Evolutionary conservation across 2,329 filamentous ascomycete genomes (phyloP).

Genomic region (Venturia asperata): DNA sequence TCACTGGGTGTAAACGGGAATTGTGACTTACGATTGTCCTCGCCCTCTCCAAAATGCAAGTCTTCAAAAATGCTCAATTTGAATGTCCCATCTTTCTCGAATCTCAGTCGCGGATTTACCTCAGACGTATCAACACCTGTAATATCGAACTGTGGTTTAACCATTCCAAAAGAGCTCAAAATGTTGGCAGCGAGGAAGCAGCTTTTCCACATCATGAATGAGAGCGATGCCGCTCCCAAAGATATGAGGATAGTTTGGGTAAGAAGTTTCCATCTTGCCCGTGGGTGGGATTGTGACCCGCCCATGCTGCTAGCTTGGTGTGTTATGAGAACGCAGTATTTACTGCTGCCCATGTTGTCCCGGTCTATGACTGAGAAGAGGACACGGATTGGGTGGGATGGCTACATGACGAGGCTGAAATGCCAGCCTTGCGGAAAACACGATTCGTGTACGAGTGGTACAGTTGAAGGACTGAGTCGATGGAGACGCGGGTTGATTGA

Average conservation of each 20-base stretch:
- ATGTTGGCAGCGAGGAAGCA: not conserved
- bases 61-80: slow-evolving; percentile 58
- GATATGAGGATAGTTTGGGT: not conserved
- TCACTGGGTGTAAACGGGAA: not conserved
- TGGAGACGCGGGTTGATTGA: not conserved
- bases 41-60: slow-evolving; percentile 64
- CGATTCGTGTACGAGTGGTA: not conserved
- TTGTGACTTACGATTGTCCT: slow-evolving; percentile 23
- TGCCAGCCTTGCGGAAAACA: not conserved
- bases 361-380: not conserved
- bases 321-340: not conserved
- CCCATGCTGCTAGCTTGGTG: not conserved
- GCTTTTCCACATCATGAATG: not conserved
- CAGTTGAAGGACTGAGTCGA: not conserved
- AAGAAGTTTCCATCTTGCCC: not conserved
- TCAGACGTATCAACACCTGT: not conserved
- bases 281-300: not conserved
- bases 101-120: slow-evolving; percentile 22
- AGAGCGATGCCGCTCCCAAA: not conserved
- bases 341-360: not conserved
- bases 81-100: slow-evolving; percentile 34
- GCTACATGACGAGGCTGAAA: not conserved
- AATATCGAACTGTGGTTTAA: not conserved
- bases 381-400: not conserved
- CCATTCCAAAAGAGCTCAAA: not conserved